Evolutionary conservation across 306 rosid species (phyloP).

Genomic region (Pterocarpus santalinus): DNA sequence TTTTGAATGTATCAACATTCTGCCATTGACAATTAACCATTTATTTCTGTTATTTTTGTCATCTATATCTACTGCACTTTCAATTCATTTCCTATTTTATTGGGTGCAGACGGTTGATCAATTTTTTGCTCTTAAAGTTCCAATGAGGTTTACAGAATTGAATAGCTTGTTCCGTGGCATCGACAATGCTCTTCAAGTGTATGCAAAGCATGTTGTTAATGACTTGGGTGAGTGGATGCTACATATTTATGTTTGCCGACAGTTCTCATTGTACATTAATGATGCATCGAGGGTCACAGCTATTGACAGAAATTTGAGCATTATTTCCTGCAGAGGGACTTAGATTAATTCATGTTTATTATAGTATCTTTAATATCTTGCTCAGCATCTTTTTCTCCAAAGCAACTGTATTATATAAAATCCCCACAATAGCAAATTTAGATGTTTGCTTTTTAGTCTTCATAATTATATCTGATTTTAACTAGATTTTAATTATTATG

Average conservation of each 20-base stretch:
- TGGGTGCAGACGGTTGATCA: slow-evolving; percentile 93
- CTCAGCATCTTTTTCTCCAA: background rate
- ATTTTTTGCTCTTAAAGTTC: slow-evolving; percentile 92
- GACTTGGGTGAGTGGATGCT: slow-evolving; percentile 71
- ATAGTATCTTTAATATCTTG: background rate
- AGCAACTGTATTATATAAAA: background rate
- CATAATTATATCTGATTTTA: slow-evolving; percentile 2
- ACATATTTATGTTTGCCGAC: slow-evolving; percentile 29
- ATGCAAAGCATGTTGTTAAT: slow-evolving; percentile 73
- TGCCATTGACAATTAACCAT: background rate
- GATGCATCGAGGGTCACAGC: slow-evolving; percentile 5
- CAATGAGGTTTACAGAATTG: slow-evolving; percentile 93
- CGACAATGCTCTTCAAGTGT: slow-evolving; percentile 95
- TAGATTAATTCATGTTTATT: slow-evolving; percentile 3
- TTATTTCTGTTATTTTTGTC: background rate
- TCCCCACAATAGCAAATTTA: slow-evolving; percentile 28
- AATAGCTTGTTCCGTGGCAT: slow-evolving; percentile 91
- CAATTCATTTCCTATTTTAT: slow-evolving; percentile 40
- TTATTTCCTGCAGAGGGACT: slow-evolving; percentile 33
- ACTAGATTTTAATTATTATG: slow-evolving; percentile 8
- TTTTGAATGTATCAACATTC: slow-evolving; percentile 28
- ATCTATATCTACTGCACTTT: slow-evolving; percentile 5
- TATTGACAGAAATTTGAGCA: slow-evolving; percentile 12
- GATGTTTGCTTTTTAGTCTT: slow-evolving; percentile 9
- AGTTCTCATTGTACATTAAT: background rate